Conservation (phyloP, 208 protist species). For the Endotrypanum monterogeii region DNA sequence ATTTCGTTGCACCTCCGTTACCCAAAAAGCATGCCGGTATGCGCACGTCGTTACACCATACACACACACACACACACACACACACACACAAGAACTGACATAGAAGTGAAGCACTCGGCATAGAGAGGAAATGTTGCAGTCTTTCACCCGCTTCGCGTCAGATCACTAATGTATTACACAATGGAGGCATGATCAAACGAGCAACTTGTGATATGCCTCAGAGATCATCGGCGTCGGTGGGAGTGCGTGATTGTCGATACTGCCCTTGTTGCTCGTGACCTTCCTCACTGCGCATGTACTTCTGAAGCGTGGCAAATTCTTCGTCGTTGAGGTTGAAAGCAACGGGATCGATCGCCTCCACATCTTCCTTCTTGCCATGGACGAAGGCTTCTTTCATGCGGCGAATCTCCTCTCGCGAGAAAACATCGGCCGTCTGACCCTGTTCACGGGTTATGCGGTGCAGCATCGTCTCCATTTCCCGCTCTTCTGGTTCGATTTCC, state of each 20-base stretch:
- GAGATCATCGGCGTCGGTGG: conserved; percentile 14
- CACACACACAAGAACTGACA: too few relatives aligned
- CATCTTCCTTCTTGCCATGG: conserved; percentile 50
- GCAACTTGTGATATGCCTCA: not conserved
- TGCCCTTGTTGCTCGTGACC: not conserved
- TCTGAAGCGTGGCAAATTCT: conserved; percentile 53
- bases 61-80: not conserved
- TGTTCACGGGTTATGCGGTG: conserved; percentile 54
- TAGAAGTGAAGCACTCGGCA: too few relatives aligned
- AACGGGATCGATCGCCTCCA: conserved; percentile 52
- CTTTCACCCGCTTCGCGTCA: not conserved
- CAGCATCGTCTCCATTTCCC: conserved; percentile 80
- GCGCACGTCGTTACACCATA: not conserved
- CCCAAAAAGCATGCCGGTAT: not conserved
- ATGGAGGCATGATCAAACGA: not conserved
- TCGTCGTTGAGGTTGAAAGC: conserved; percentile 55
- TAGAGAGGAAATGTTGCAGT: not conserved
- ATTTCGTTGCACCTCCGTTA: too few relatives aligned
- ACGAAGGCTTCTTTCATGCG: conserved; percentile 54
- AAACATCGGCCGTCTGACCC: conserved; percentile 51
- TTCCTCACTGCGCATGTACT: conserved; percentile 18
- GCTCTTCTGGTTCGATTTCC: conserved; percentile 51
- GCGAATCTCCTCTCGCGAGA: conserved; percentile 64
- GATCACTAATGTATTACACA: not conserved
- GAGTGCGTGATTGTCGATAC: not conserved